A percentile compares a stretch with the other conserved stretches of the same genome.
Evolutionary conservation across 179 eudicot genomes (phyloP).

Genomic region (Camellia oleifera): DNA sequence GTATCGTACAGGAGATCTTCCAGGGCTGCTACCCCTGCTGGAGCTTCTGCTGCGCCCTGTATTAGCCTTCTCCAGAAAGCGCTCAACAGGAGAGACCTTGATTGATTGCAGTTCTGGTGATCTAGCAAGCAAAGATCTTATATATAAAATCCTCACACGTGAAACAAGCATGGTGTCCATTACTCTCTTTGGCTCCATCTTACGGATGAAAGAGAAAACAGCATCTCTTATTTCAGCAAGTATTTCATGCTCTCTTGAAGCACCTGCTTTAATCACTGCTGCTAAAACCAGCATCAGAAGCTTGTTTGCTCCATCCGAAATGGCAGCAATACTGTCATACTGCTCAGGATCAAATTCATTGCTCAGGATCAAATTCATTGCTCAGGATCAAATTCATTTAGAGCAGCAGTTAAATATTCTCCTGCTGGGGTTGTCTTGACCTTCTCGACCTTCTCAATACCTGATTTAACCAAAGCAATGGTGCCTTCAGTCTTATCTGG

Average conservation of each 20-base stretch:
- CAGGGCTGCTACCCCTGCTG: constrained; percentile 92
- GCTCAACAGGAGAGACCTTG: constrained; percentile 86
- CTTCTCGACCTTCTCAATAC: constrained; percentile 41
- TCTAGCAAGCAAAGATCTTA: constrained; percentile 93
- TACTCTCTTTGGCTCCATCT: constrained; percentile 97
- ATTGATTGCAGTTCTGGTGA: constrained; percentile 95
- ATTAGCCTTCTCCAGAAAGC: constrained; percentile 83
- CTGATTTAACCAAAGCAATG: constrained; percentile 76
- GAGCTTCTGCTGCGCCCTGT: constrained; percentile 95
- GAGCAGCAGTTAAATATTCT: constrained; percentile 91
- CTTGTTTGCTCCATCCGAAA: constrained; percentile 98
- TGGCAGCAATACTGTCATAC: too few relatives aligned
- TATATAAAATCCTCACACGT: constrained; percentile 92
- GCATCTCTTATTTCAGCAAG: constrained; percentile 97
- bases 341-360: constrained; percentile 83
- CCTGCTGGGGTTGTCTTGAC: constrained; percentile 96
- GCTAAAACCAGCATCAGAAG: constrained; percentile 99
- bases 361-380: constrained; percentile 39
- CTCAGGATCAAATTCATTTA: constrained; percentile 82
- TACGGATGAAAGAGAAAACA: constrained; percentile 89
- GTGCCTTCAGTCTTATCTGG: constrained; percentile 63
- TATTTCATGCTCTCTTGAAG: constrained; percentile 98
- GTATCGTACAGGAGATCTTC: constrained; percentile 88
- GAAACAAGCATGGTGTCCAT: constrained; percentile 99
- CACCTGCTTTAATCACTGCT: constrained; percentile 99